phyloP scores from a whole-genome alignment of 495 filamentous ascomycete genomes.

The Copromyces sp. region DNA sequence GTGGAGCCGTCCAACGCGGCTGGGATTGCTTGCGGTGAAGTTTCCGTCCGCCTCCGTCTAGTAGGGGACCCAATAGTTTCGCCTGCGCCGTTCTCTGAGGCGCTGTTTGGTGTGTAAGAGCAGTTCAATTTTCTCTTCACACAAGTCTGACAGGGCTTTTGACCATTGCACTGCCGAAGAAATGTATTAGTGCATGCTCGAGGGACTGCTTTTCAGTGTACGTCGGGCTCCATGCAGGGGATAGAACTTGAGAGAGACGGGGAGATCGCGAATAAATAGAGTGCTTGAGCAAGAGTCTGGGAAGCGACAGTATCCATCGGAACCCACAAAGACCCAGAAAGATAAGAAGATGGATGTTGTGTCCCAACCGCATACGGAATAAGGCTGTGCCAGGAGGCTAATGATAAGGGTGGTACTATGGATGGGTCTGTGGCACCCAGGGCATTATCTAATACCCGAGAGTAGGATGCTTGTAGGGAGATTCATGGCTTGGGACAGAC shows the following conservation, averaged over 20 bases:
- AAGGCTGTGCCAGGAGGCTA: not conserved
- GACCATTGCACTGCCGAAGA: slow-evolving; percentile 51
- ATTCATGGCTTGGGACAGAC: not conserved
- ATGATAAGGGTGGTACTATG: not conserved
- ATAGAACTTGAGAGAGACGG: not conserved
- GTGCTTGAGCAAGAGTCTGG: not conserved
- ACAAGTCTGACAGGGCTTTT: slow-evolving; percentile 61
- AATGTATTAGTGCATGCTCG: not conserved
- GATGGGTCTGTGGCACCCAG: not conserved
- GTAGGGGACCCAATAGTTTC: slow-evolving; percentile 32
- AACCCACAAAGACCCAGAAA: not conserved
- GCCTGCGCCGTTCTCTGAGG: slow-evolving; percentile 21
- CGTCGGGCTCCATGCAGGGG: not conserved
- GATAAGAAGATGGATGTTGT: not conserved
- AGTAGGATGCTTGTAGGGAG: not conserved
- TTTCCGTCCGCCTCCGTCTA: slow-evolving; percentile 36
- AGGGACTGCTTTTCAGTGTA: not conserved
- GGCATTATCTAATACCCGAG: not conserved
- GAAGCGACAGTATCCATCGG: not conserved
- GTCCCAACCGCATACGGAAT: not conserved
- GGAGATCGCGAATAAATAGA: not conserved
- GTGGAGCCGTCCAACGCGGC: slow-evolving; percentile 11
- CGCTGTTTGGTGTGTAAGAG: slow-evolving; percentile 31
- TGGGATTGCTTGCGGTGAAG: slow-evolving; percentile 18
- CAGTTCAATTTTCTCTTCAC: slow-evolving; percentile 46